Percentiles rank a stretch among this genome's conserved stretches.
phyloP scores from a whole-genome alignment of 192 early-diverging fungal species.

The Martensiomyces pterosporus region DNA sequence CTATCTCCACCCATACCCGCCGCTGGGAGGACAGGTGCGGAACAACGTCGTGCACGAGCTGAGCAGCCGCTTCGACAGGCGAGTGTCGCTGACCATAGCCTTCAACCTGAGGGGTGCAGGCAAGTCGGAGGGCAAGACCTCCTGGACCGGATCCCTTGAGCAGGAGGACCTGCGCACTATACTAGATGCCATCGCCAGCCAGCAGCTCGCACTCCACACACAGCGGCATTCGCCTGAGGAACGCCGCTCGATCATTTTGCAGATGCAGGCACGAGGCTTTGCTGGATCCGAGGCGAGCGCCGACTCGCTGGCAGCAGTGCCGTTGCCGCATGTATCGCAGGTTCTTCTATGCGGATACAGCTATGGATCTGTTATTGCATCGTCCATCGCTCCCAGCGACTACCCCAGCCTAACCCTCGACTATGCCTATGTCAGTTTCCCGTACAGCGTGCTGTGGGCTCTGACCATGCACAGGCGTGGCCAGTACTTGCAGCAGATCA shows the following conservation, averaged over 20 bases:
- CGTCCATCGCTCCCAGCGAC: constrained; percentile 22
- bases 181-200: constrained; percentile 25
- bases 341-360: constrained; percentile 49
- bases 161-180: constrained; percentile 45
- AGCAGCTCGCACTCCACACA: constrained; percentile 31
- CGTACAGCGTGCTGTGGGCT: constrained; percentile 45
- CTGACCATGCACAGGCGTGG: constrained; percentile 35
- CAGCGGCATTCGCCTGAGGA: constrained; percentile 19
- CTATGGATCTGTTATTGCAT: constrained; percentile 43
- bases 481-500: constrained; percentile 37
- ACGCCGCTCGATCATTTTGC: constrained; percentile 17
- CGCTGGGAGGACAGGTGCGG: constrained; percentile 44
- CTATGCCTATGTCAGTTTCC: constrained; percentile 45
- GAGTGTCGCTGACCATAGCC: constrained; percentile 24
- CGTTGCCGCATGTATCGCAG: constrained; percentile 26
- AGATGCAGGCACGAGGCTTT: constrained; percentile 42
- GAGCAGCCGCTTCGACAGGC: constrained; percentile 9
- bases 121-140: constrained; percentile 46
- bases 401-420: constrained; percentile 38
- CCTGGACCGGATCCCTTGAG: constrained; percentile 46
- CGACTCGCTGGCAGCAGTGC: constrained; percentile 18
- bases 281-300: constrained; percentile 5
- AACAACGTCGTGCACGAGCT: constrained; percentile 49
- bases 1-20: constrained; percentile 44
- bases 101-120: constrained; percentile 50